These are phyloP conservation scores for Neurospora sp. DNA, from an alignment of 495 filamentous ascomycete species.

Conservation along the genomic window DNA sequence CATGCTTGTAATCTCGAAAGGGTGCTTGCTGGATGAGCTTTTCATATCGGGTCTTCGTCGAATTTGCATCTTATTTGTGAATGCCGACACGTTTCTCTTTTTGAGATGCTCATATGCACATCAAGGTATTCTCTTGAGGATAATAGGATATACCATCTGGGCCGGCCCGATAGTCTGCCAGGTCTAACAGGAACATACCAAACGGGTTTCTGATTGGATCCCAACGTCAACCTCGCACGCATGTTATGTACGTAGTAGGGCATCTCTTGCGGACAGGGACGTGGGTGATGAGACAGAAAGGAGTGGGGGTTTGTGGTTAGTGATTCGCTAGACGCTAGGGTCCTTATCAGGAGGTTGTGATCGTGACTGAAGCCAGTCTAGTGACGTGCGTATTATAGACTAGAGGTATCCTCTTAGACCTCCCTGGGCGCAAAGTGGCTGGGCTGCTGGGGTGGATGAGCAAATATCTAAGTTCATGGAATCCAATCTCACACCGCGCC, in stretches of 20 bases:
- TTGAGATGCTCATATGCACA: not conserved
- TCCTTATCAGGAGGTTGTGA: conserved; percentile 1
- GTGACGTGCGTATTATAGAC: not conserved
- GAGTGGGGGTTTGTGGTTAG: not conserved
- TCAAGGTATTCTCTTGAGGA: not conserved
- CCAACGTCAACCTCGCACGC: not conserved
- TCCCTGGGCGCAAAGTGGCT: not conserved
- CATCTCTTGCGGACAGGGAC: not conserved
- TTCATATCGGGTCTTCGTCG: not conserved
- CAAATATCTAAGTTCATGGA: not conserved
- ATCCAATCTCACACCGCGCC: not conserved
- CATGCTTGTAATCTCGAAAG: not conserved
- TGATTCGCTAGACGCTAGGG: conserved; percentile 1
- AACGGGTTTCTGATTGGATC: not conserved
- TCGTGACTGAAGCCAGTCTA: not conserved
- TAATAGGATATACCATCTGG: not conserved
- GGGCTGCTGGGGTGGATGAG: not conserved
- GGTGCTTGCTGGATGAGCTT: not conserved
- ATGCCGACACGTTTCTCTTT: not conserved
- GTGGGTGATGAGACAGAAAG: not conserved
- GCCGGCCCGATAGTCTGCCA: not conserved
- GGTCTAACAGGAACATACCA: not conserved
- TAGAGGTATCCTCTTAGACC: not conserved
- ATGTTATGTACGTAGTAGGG: not conserved
- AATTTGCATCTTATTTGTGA: not conserved